Evolutionary conservation across 345 rosid species (phyloP).

Genomic region (Euclidium syriacum): DNA sequence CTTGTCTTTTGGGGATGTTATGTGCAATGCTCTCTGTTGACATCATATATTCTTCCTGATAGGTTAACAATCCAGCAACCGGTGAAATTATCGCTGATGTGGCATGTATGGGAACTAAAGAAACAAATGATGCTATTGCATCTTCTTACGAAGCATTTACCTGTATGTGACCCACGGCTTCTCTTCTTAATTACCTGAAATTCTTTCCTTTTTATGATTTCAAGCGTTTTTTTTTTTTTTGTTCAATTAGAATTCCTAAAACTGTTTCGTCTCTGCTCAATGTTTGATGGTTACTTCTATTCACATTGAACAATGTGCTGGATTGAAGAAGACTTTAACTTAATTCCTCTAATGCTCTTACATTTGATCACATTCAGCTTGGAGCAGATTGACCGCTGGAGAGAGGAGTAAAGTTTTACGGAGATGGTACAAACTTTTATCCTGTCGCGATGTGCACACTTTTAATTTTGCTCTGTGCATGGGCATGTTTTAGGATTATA

Average conservation of each 20-base stretch:
- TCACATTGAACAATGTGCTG: neutral
- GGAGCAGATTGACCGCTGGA: slow-evolving; percentile 83
- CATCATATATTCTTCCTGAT: slow-evolving; percentile 10
- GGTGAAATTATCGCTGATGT: slow-evolving; percentile 74
- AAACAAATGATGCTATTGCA: slow-evolving; percentile 84
- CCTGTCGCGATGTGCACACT: neutral
- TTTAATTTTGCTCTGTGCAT: slow-evolving; percentile 3
- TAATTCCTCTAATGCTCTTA: neutral
- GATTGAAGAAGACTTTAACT: neutral
- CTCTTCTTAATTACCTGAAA: neutral
- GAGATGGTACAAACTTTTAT: slow-evolving; percentile 54
- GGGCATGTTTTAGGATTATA: neutral
- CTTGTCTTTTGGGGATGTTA: neutral
- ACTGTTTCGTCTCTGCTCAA: neutral
- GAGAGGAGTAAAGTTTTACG: slow-evolving; percentile 77
- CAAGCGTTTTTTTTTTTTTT: too few species aligned
- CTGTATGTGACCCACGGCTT: slow-evolving; percentile 40
- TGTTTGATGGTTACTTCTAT: slow-evolving; percentile 2
- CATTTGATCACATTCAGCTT: slow-evolving; percentile 44
- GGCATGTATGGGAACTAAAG: slow-evolving; percentile 74
- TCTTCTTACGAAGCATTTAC: slow-evolving; percentile 70
- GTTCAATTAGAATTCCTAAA: neutral
- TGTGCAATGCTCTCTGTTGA: neutral
- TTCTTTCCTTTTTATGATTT: neutral
- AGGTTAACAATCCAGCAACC: slow-evolving; percentile 90